Evolutionary conservation across 768 basidiomycete species (phyloP), one percentile per base, ranked within the genome.

Genomic region (Dacryopinax primogenitus): DNA sequence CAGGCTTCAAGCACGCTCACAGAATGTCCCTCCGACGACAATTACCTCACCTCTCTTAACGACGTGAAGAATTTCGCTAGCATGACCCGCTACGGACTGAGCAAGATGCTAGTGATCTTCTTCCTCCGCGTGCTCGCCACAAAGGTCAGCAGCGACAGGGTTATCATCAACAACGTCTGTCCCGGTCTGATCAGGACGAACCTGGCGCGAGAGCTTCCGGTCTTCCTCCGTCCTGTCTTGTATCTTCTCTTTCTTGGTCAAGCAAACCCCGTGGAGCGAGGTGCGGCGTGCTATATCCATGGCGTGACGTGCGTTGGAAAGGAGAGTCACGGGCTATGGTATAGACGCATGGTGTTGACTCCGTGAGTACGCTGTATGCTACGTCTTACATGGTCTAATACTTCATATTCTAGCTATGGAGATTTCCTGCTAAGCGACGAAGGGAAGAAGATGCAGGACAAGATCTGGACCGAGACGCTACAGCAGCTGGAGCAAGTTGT

Each of bases 131-230:
- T 32, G 11, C 64, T 23, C 63, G 47, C 39, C 66, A 62, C 26
- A 33, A 58, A 21, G 26, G 44, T 33, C 65, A 64, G 44, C 26
- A 44, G 61, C 36, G 18, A 34, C 26, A 23, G 33, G 23, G 33
- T 51, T 18, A 66, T 62, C 65, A 44, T 58, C 51, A 58, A 58
- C 18, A 58, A 13, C 26, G 51, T 58, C 51, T 58, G 51, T 21
- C 51, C 51, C 4, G 51, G 51, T 18, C 26, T 58, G 26, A 58
- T 58, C 51, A 58, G 32, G 51, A 58, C 51, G 3, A 18, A 32
- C 9, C 51, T 58, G 9, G 6, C 26, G 3, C 51, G 51, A 11
- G 4, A 30, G 51, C 26, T 18, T 3, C 51, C 51, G 11, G 26
- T 23, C 26, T 58, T 3, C 9, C 9, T 18, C 18, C 26, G 9